A percentile compares a stretch with the other conserved stretches of the same genome.
These are phyloP conservation scores for Naganishia onofrii DNA, from an alignment of 768 basidiomycete genomes.

Conservation along the genomic window DNA sequence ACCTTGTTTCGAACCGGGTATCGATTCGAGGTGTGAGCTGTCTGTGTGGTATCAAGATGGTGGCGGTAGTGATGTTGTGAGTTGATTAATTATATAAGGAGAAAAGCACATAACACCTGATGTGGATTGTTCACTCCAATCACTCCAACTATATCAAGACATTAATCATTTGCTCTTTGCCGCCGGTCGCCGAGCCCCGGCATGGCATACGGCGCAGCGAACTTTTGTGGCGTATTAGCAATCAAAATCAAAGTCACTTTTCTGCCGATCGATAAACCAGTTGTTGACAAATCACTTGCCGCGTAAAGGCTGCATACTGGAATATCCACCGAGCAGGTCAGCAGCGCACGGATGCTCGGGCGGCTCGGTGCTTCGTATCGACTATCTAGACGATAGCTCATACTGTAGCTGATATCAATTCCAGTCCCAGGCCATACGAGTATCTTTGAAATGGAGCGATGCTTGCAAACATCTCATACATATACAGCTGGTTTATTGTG, in stretches of 20 bases:
- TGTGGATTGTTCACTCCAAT: no score
- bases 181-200: slow-evolving; percentile 1
- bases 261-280: no score
- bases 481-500: no score
- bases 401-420: no score
- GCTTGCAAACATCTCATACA: no score
- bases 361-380: no score
- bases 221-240: slow-evolving; percentile 10
- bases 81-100: no score
- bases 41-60: background rate
- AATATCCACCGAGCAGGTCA: no score
- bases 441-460: no score
- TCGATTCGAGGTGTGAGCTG: background rate
- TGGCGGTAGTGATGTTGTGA: background rate
- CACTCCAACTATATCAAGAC: background rate
- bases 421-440: no score
- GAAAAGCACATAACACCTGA: background rate
- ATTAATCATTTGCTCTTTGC: background rate
- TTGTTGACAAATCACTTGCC: background rate
- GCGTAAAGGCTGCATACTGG: background rate
- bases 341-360: no score
- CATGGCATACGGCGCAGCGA: background rate
- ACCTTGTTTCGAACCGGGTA: background rate
- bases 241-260: slow-evolving; percentile 4
- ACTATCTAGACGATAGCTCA: no score